A percentile compares a stretch with the other conserved stretches of the same genome.
These are phyloP conservation scores for Neurospora discreta DNA, from an alignment of 495 filamentous ascomycete species.

Conservation along the genomic window DNA sequence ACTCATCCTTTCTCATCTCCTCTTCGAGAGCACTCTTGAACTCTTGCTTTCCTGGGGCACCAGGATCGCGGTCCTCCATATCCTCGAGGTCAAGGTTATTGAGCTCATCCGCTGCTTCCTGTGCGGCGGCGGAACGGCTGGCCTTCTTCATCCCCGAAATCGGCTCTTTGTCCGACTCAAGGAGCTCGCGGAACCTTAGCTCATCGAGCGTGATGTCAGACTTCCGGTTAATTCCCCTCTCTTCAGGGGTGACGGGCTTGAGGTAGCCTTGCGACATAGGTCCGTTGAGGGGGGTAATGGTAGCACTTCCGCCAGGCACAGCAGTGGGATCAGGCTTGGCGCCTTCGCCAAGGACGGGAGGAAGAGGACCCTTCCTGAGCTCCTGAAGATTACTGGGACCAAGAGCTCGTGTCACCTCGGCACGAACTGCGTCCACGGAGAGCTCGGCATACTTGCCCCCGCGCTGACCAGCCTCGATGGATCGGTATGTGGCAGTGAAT, in stretches of 20 bases:
- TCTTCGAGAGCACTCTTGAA: background rate
- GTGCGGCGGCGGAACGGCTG: background rate
- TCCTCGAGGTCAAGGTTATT: background rate
- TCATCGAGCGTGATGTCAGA: background rate
- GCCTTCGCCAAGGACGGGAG: background rate
- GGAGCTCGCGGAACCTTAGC: background rate
- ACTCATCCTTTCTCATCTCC: background rate
- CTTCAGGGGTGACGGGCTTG: background rate
- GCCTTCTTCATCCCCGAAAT: too few relatives aligned
- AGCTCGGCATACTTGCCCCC: conserved; percentile 33
- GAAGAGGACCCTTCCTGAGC: background rate
- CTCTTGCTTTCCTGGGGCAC: background rate
- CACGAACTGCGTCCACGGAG: conserved; percentile 24
- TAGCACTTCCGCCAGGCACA: background rate
- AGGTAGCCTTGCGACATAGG: background rate
- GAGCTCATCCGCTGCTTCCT: background rate
- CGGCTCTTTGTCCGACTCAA: background rate
- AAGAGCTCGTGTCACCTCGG: background rate
- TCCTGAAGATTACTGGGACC: background rate
- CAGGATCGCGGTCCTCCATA: background rate
- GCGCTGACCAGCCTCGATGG: conserved; percentile 31
- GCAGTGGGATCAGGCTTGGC: background rate
- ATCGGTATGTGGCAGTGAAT: conserved; percentile 32
- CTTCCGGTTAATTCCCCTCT: background rate
- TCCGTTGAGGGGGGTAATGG: background rate